Base-by-base conservation (phyloP, 345 rosid genomes). In the Clausena lansium region DNA sequence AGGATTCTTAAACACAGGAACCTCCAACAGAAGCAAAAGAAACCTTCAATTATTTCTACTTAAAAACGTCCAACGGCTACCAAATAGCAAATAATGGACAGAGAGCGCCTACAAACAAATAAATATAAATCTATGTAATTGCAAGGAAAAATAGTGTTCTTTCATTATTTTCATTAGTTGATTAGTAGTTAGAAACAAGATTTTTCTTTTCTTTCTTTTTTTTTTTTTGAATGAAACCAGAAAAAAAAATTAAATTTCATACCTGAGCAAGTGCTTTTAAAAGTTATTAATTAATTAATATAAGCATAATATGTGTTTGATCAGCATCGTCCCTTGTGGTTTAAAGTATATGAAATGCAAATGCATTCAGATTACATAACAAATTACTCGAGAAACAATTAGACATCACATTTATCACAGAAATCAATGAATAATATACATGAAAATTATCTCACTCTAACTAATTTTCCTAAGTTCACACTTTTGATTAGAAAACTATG, bases 371-470 rank as follows among this genome's bases (percentile, higher is more conserved):
- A 45, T 45, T 3, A 32, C 17, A 63, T 1, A 36, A 27, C 33
- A 19, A 5, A 57, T 14, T 67, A 72, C 62, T 30, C 22, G 61
- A 74, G 36, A 74, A 79, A 68, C 32, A 71, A 77, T 71, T 27
- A 72, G 57, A 64, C 38, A 47, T 70, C 70, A 30, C 70, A 76
- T 72, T 66, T 67, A 81, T 67, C 70, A 67, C 65, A 76, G 22
- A 77, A 50, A 52, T 67, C 58, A 61, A 79, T 36, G 50, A 54
- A 61, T 69, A 74, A 54, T 59, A 81, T 78, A 68, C 76, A 67
- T 38, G 66, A 67, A 63, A 9, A 30, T 19, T 73, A 13, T 57
- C 67, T 57, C 25, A 32, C 20, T 66, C 73, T 33, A 52, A 55
- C 67, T 61, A 39, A 10, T 27, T 59, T 58, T 54, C 54, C 73